Conservation (phyloP, 306 rosid species). For the Vachellia collinsii region DNA sequence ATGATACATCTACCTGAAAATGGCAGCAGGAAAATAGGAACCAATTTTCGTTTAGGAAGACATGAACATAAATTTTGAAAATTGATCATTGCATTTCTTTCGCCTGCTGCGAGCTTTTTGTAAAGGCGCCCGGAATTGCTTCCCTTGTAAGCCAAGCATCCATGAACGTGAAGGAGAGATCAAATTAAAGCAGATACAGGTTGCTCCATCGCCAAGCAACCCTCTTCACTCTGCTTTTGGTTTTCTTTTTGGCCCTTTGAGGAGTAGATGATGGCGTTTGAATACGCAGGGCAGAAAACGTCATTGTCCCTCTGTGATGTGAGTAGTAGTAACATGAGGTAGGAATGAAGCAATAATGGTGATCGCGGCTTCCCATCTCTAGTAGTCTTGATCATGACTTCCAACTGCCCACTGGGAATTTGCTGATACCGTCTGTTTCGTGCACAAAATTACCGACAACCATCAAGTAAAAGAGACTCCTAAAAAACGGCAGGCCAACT, state of each 20-base stretch:
- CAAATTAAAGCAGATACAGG: background rate
- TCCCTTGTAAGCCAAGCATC: conserved; percentile 36
- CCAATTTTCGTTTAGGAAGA: background rate
- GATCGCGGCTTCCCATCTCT: background rate
- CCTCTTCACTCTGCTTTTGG: background rate
- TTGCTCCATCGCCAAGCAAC: conserved; percentile 28
- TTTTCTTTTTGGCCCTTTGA: background rate
- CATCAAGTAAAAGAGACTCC: background rate
- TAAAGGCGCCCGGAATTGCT: conserved; percentile 18
- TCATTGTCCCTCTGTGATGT: background rate
- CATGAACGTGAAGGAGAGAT: background rate
- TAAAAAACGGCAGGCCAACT: background rate
- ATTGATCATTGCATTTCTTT: no score
- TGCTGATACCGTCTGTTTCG: background rate
- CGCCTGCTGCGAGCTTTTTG: conserved; percentile 9
- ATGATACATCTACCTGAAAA: background rate
- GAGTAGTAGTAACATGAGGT: background rate
- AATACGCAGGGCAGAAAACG: background rate
- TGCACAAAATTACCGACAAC: background rate
- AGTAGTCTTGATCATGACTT: background rate
- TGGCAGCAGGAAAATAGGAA: background rate
- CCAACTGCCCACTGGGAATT: conserved; percentile 3
- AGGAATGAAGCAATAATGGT: background rate
- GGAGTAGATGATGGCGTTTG: background rate
- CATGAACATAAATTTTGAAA: background rate